Evolutionary conservation across 1,284 basidiomycete genomes (phyloP), one percentile per base, ranked within the genome.

Genomic region (Sutorius eximius): DNA sequence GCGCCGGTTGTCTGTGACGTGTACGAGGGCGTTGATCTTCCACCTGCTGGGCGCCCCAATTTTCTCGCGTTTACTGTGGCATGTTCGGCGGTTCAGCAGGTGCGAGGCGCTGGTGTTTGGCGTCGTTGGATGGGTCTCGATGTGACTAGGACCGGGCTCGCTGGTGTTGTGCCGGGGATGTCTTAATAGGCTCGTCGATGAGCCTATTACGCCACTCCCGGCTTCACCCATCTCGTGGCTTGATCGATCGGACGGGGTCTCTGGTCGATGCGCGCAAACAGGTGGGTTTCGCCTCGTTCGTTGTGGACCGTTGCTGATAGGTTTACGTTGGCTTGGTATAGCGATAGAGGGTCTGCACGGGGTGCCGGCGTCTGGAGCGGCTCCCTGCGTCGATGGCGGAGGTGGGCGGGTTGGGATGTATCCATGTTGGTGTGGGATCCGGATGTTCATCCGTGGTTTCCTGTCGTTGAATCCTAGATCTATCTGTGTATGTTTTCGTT

Each of bases 1-100:
- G 85, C 62, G 65, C 76, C 42, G 77, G 82, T 22, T 79, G 89
- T 84, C 60, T 68, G 73, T 27, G 70, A 77, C 1, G 80, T 82
- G 40, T 87, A 85, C 56, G 76, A 79, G 3, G 68, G 73, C 24
- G 69, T 78, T 16, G 65, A 74, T 5, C 67, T 70, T 0, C 63
- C 72, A 1, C 73, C 75, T 0, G 65, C 83, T 34, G 78, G 69
- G 2, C 69, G 66, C 29, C 78, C 77, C 2, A 73, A 79, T 51
- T 71, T 84, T 18, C 61, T 73, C 24, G 61, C 69, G 29, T 83
- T 82, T 52, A 70, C 75, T 22, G 58, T 67, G 0, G 63, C 68
- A 5, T 78, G 73, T 62, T 65, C 62, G 15, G 68, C 69, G 27
- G 63, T 73, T 11, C 61, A 72, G 51, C 66, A 73, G 69, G 76